Percentiles rank a stretch among this genome's conserved stretches.
phyloP scores from a whole-genome alignment of 345 rosid genomes.

The Adansonia digitata region DNA sequence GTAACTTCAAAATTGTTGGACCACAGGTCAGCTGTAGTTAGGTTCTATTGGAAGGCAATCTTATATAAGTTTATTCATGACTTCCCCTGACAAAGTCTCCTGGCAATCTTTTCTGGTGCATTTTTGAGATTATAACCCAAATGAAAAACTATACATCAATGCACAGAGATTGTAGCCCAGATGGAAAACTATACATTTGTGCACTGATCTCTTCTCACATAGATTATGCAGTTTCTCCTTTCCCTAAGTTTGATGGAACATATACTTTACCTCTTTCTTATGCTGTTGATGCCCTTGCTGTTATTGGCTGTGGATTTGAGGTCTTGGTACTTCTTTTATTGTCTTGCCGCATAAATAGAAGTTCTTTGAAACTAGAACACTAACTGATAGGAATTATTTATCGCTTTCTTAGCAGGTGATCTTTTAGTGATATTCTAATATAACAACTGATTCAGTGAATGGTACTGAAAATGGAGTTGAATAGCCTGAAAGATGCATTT shows the following conservation, averaged over 20 bases:
- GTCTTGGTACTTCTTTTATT: background rate
- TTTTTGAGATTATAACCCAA: background rate
- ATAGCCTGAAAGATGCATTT: constrained; percentile 66
- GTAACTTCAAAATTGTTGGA: background rate
- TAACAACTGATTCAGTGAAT: background rate
- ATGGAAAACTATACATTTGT: background rate
- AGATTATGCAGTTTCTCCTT: background rate
- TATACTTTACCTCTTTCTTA: background rate
- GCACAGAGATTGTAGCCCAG: background rate
- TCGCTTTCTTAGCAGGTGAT: constrained; percentile 5
- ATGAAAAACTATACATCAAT: background rate
- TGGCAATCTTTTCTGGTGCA: background rate
- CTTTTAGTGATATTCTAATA: background rate
- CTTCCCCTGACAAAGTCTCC: background rate
- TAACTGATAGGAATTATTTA: background rate
- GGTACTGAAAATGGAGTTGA: constrained; percentile 52
- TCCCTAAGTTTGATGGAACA: background rate
- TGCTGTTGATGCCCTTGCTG: background rate
- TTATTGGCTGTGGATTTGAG: background rate
- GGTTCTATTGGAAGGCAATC: background rate
- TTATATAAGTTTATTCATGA: background rate
- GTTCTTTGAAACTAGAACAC: constrained; percentile 1
- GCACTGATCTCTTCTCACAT: background rate
- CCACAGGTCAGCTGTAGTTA: background rate
- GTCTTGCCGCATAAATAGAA: background rate